Evolutionary conservation across 192 early-diverging fungal species (phyloP).

Genomic region (Radiomyces spectabilis): DNA sequence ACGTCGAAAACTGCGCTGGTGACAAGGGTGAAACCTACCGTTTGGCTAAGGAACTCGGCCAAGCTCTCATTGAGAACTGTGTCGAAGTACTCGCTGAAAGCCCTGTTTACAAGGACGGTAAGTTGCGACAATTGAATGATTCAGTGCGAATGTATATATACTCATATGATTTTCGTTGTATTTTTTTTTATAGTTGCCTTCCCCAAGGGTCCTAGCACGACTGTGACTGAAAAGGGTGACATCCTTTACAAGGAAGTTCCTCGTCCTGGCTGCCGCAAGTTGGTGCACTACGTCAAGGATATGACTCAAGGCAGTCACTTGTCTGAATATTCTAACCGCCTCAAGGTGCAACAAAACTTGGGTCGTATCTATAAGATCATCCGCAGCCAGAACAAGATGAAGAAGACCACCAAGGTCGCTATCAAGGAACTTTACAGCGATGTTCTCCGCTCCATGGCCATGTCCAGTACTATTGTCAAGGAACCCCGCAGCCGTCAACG

Average conservation of each 20-base stretch:
- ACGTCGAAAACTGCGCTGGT: conserved; percentile 69
- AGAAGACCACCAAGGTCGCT: conserved; percentile 61
- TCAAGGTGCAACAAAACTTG: conserved; percentile 72
- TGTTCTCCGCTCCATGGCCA: conserved; percentile 63
- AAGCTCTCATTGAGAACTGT: conserved; percentile 86
- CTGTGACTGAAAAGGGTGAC: conserved; percentile 72
- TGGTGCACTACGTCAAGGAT: conserved; percentile 88
- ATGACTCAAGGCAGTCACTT: conserved; percentile 70
- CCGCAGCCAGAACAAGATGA: conserved; percentile 70
- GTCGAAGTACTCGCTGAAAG: conserved; percentile 65
- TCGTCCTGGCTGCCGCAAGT: conserved; percentile 77
- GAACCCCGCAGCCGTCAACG: conserved; percentile 45
- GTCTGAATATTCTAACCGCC: conserved; percentile 68
- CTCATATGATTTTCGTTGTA: not conserved
- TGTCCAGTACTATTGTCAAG: conserved; percentile 66
- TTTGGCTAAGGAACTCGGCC: conserved; percentile 69
- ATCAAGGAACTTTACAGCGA: conserved; percentile 66
- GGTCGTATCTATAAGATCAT: conserved; percentile 74
- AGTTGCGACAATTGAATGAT: too few species aligned
- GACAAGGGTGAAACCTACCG: conserved; percentile 79
- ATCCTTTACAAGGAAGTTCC: conserved; percentile 81
- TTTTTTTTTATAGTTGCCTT: conserved; percentile 52
- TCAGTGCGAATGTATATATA: not conserved
- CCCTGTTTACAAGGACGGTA: conserved; percentile 87
- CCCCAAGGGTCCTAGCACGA: conserved; percentile 78